phyloP scores from a whole-genome alignment of 345 rosid genomes.

The Microthlaspi erraticum region DNA sequence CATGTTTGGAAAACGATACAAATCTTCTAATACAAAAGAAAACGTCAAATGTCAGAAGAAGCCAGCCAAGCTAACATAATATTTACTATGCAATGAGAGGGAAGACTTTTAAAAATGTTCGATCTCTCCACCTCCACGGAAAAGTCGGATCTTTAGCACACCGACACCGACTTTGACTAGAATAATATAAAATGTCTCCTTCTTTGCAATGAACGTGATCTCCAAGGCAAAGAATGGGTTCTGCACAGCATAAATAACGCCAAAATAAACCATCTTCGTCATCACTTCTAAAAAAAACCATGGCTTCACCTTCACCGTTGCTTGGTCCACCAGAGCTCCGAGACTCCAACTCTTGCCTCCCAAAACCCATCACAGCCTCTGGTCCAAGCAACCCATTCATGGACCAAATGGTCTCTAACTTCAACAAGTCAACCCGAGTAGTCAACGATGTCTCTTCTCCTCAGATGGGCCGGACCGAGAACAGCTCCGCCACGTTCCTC shows the following conservation, averaged over 20 bases:
- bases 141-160: neutral
- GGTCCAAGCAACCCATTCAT: constrained; percentile 45
- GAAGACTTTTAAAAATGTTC: no score
- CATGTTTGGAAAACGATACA: no score
- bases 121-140: neutral
- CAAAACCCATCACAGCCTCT: neutral
- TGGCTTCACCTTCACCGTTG: constrained; percentile 48
- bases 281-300: neutral
- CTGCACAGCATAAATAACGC: neutral
- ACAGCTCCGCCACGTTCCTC: constrained; percentile 48
- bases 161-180: neutral
- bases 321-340: constrained; percentile 56
- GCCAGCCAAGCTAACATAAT: no score
- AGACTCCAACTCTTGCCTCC: constrained; percentile 6
- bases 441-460: neutral
- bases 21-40: no score
- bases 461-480: constrained; percentile 57
- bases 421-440: constrained; percentile 36
- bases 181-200: neutral
- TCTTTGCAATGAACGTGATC: neutral
- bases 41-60: no score
- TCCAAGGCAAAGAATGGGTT: neutral
- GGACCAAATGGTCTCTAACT: constrained; percentile 48
- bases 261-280: neutral
- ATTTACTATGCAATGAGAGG: no score